Evolutionary conservation across 768 basidiomycete species (phyloP).

Genomic region (Gymnopilus dilepis): DNA sequence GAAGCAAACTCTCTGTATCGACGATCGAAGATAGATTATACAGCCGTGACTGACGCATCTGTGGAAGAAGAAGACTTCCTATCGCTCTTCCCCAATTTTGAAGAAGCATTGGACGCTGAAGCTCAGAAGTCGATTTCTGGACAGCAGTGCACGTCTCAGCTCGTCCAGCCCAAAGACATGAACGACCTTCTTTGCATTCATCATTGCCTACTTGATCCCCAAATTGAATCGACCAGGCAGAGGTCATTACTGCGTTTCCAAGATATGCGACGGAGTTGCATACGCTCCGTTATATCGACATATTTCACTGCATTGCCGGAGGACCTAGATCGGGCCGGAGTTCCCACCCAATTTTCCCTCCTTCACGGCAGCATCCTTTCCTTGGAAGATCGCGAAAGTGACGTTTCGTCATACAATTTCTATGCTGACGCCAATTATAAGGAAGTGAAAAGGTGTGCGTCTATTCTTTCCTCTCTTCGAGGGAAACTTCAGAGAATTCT

Average conservation of each 20-base stretch:
- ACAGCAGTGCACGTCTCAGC: conserved; percentile 20
- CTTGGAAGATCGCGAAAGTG: conserved; percentile 18
- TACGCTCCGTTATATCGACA: conserved; percentile 39
- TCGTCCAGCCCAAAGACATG: conserved; percentile 41
- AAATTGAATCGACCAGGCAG: not conserved
- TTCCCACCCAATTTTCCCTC: conserved; percentile 55
- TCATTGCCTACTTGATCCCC: conserved; percentile 36
- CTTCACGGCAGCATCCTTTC: conserved; percentile 41
- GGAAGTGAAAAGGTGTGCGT: conserved; percentile 68
- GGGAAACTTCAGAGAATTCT: conserved; percentile 60
- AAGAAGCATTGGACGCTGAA: conserved; percentile 51
- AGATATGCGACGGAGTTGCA: conserved; percentile 35
- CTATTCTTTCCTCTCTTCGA: conserved; percentile 55
- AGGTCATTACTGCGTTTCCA: conserved; percentile 30
- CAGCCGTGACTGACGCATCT: conserved; percentile 69
- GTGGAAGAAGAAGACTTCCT: conserved; percentile 85
- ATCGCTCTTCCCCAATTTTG: conserved; percentile 85
- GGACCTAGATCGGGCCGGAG: conserved; percentile 54
- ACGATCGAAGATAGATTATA: conserved; percentile 55
- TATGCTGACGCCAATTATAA: conserved; percentile 78
- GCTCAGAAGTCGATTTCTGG: conserved; percentile 12
- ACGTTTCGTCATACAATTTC: conserved; percentile 63
- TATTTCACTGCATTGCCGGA: conserved; percentile 39
- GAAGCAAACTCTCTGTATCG: conserved; percentile 82
- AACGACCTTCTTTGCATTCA: conserved; percentile 54